Evolutionary conservation across 2,329 filamentous ascomycete species (phyloP), one percentile per base, ranked within the genome.

Genomic region (Cylindrodendrum hubeiense): DNA sequence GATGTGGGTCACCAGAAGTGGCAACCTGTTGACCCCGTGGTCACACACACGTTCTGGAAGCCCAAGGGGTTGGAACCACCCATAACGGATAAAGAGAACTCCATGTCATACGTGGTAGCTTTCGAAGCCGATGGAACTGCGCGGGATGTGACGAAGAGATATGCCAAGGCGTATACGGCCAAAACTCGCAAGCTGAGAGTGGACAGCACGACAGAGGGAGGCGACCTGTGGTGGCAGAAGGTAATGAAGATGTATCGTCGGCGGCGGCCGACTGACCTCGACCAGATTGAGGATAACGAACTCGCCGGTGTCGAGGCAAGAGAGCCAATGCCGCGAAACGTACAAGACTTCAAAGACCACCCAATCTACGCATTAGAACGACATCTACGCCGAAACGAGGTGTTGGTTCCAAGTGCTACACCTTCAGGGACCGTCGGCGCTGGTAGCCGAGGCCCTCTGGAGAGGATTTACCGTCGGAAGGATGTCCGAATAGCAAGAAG

Each of bases 1-100:
- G 95, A 98, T 68, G 84, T 90, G 57, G 92, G 92, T 0, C 89
- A 94, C 68, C 93, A 98, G 76, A 97, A 94, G 82, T 99, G 96
- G 96, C 88, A 97, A 60, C 87, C 94, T 0, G 89, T 96, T 39
- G 96, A 99, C 76, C 90, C 95, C 0, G 79, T 98, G 0, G 94
- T 96, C 2, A 97, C 95, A 0, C 86, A 88, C 60, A 92, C 69
- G 0, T 89, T 97, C 59, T 93, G 90, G 76, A 94, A 92, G 65
- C 89, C 93, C 0, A 86, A 85, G 30, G 90, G 87, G 50, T 84
- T 99, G 28, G 96, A 99, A 75, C 96, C 96, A 0, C 93, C 96
- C 0, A 87, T 92, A 2, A 90, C 87, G 4, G 94, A 97, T 77
- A 83, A 85, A 7, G 86, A 91, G 60, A 98, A 97, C 71, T 87